Evolutionary conservation across 768 basidiomycete genomes (phyloP).

Genomic region (Sarcodon aspratus): DNA sequence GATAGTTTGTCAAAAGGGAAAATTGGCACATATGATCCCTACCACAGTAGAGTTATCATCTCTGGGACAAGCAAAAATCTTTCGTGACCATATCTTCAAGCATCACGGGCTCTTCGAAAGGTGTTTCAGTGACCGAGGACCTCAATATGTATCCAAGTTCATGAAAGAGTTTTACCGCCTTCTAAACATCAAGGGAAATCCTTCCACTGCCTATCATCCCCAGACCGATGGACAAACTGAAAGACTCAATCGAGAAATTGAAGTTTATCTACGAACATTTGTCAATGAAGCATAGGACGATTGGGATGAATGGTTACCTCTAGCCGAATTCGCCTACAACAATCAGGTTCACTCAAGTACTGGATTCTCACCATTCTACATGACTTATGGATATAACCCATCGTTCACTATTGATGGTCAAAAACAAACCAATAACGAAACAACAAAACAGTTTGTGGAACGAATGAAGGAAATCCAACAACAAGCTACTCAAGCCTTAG

Average conservation of each 20-base stretch:
- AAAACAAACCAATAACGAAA: no score
- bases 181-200: constrained; percentile 9
- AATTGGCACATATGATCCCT: neutral
- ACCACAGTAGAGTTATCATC: neutral
- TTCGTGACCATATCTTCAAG: constrained; percentile 1
- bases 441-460: no score
- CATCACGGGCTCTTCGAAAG: constrained; percentile 4
- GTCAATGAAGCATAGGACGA: constrained; percentile 17
- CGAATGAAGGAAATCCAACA: neutral
- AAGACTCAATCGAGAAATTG: constrained; percentile 20
- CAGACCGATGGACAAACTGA: constrained; percentile 29
- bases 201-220: constrained; percentile 25
- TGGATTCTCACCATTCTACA: constrained; percentile 14
- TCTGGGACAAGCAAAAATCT: constrained; percentile 1
- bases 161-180: constrained; percentile 13
- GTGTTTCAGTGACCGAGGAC: constrained; percentile 4
- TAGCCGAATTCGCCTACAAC: constrained; percentile 23
- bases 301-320: constrained; percentile 17
- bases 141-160: constrained; percentile 9
- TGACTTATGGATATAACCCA: constrained; percentile 13
- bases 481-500: neutral
- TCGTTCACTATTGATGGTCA: no score
- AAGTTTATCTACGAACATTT: constrained; percentile 21
- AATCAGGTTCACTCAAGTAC: constrained; percentile 14
- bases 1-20: neutral